A percentile compares a stretch with the other conserved stretches of the same genome.
phyloP scores from a whole-genome alignment of 2,329 filamentous ascomycete genomes.

The Neofusicoccum laricinum region DNA sequence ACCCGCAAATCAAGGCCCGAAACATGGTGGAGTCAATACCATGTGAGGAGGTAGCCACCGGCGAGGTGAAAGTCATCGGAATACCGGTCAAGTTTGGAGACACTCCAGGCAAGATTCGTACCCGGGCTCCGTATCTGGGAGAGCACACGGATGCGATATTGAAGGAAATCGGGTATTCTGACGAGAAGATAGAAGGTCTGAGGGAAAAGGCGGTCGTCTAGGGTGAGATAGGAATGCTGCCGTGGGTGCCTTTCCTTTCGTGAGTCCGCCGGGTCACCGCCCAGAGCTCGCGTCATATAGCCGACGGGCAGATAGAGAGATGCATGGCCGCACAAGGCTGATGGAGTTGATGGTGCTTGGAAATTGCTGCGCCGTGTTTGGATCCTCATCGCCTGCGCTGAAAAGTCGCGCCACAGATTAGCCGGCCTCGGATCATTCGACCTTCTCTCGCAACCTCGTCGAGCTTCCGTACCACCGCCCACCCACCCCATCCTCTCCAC shows the following conservation, averaged over 20 bases:
- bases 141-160: conserved; percentile 27
- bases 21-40: conserved; percentile 35
- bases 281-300: too few species aligned
- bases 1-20: conserved; percentile 43
- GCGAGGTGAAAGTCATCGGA: conserved; percentile 9
- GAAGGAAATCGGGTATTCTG: conserved; percentile 15
- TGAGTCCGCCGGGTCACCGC: not conserved
- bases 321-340: not conserved
- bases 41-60: conserved; percentile 16
- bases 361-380: conserved; percentile 10
- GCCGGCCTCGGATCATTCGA: conserved; percentile 11
- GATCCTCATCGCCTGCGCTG: not conserved
- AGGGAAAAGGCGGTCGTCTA: not conserved
- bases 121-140: conserved; percentile 27
- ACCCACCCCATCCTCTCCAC: conserved; percentile 31
- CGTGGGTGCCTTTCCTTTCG: not conserved
- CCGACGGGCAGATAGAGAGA: not conserved
- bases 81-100: conserved; percentile 34
- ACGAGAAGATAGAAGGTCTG: not conserved
- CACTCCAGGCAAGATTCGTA: conserved; percentile 25
- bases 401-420: not conserved
- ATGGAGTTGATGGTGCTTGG: not conserved
- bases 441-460: conserved; percentile 11
- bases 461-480: conserved; percentile 14
- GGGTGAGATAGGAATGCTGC: not conserved